Base-by-base conservation (phyloP, 2,329 filamentous ascomycete species). In the Podosphaera xanthii region DNA sequence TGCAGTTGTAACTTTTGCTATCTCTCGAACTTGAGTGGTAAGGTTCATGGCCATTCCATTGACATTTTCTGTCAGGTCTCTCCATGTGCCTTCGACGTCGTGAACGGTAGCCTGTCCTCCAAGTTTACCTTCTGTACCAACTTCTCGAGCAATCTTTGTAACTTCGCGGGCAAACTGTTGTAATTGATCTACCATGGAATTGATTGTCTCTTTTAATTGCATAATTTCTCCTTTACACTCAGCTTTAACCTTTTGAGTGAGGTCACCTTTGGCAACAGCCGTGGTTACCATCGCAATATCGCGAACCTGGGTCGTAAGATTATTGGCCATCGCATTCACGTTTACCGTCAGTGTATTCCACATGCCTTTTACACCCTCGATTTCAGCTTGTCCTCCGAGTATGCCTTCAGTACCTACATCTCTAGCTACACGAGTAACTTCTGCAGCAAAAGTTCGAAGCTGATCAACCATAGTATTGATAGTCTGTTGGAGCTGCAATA, bases 41-140 rank as follows among this genome's bases (percentile, higher is more conserved):
- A 98, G 75, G 71, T 97, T 98, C 78, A 92, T 94, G 69, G 91
- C 91, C 91, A 98, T 97, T 65, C 90, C 86, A 72, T 98, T 98
- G 72, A 98, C 91, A 63, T 90, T 90, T 68, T 91, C 86, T 2
- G 91, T 98, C 62, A 98, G 76, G 70, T 96, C 89, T 68, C 89
- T 87, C 91, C 92, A 97, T 58, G 94, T 97, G 63, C 91, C 91
- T 72, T 95, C 87, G 38, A 97, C 92, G 70, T 95, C 91, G 69
- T 95, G 91, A 5, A 97, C 87, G 30, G 89, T 92, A 56, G 92
- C 91, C 71, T 98, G 92, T 8, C 92, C 91, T 69, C 92, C 91
- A 14, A 98, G 79, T 62, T 89, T 83, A 66, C 91, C 91, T 71
- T 98, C 91, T 0, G 92, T 97, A 61, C 91, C 91, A 76, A 97